phyloP scores from a whole-genome alignment of 768 basidiomycete genomes.

The Auriscalpium orientale region DNA sequence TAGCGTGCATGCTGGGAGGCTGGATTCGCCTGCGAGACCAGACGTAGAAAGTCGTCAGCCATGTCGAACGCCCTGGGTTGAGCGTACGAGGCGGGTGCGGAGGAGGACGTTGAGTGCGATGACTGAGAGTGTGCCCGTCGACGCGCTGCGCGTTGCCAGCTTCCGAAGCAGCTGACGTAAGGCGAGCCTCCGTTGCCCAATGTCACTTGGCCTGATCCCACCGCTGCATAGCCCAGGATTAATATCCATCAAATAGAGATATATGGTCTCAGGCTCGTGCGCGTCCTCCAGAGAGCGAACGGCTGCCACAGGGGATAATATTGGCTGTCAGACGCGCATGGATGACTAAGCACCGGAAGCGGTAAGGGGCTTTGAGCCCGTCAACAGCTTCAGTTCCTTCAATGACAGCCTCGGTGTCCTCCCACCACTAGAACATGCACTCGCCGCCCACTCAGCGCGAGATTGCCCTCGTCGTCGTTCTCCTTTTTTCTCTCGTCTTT shows the following conservation, averaged over 20 bases:
- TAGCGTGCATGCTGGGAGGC: slow-evolving; percentile 30
- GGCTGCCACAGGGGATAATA: too few species aligned
- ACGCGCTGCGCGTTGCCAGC: background rate
- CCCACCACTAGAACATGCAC: slow-evolving; percentile 2
- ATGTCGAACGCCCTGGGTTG: slow-evolving; percentile 24
- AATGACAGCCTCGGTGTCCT: background rate
- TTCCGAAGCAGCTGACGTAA: background rate
- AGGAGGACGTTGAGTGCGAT: background rate
- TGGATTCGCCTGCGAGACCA: slow-evolving; percentile 68
- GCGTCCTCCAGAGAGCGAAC: too few species aligned
- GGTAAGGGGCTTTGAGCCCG: background rate
- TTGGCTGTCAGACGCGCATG: too few species aligned
- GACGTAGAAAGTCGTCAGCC: slow-evolving; percentile 67
- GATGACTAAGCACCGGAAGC: too few species aligned
- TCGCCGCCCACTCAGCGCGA: slow-evolving; percentile 23
- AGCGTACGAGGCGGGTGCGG: background rate
- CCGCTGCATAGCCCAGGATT: too few species aligned
- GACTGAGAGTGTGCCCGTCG: background rate
- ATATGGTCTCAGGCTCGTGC: too few species aligned
- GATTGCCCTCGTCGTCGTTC: slow-evolving; percentile 20
- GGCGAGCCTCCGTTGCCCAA: too few species aligned
- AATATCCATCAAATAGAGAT: too few species aligned
- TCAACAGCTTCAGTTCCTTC: background rate
- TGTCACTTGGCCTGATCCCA: too few species aligned
- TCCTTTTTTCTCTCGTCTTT: slow-evolving; percentile 21